Percentiles rank a stretch among this genome's conserved stretches.
These are phyloP conservation scores for Suhomyces prunicola DNA, from an alignment of 805 yeast genomes.

Conservation along the genomic window DNA sequence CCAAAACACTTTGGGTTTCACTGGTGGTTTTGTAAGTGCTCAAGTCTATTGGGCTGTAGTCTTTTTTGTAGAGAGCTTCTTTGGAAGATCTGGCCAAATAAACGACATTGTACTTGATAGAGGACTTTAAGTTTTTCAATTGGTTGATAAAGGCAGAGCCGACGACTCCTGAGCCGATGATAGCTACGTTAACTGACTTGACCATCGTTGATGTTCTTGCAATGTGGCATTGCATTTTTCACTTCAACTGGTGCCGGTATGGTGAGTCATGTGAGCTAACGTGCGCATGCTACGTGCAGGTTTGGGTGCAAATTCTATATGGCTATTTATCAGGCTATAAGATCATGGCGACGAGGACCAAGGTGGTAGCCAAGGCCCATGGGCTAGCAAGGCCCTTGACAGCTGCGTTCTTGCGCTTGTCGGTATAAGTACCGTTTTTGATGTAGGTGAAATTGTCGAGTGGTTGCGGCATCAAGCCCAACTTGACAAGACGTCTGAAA, in stretches of 20 bases:
- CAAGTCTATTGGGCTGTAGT: conserved; percentile 70
- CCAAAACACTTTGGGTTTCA: conserved; percentile 47
- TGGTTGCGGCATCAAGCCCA: conserved; percentile 62
- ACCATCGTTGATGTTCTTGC: conserved; percentile 11
- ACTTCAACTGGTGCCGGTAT: conserved; percentile 1
- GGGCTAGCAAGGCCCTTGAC: not conserved
- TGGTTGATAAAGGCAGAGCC: conserved; percentile 90
- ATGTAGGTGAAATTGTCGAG: conserved; percentile 36
- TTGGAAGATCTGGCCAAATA: conserved; percentile 69
- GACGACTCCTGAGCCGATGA: conserved; percentile 84
- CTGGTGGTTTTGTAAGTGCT: conserved; percentile 52
- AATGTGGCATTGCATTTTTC: not conserved
- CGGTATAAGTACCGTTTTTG: conserved; percentile 32
- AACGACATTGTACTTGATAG: conserved; percentile 71
- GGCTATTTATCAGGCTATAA: not conserved
- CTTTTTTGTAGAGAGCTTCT: conserved; percentile 63
- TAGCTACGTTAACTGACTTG: conserved; percentile 43
- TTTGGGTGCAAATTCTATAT: not conserved
- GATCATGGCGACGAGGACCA: conserved; percentile 1
- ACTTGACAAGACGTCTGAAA: conserved; percentile 45
- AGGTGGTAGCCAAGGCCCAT: not conserved
- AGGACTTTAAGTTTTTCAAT: conserved; percentile 57
- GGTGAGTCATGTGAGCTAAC: not conserved
- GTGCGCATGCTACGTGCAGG: not conserved
- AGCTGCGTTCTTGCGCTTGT: conserved; percentile 8